These are phyloP conservation scores for Salix suchowensis DNA, from an alignment of 345 rosid species.

Conservation along the genomic window DNA sequence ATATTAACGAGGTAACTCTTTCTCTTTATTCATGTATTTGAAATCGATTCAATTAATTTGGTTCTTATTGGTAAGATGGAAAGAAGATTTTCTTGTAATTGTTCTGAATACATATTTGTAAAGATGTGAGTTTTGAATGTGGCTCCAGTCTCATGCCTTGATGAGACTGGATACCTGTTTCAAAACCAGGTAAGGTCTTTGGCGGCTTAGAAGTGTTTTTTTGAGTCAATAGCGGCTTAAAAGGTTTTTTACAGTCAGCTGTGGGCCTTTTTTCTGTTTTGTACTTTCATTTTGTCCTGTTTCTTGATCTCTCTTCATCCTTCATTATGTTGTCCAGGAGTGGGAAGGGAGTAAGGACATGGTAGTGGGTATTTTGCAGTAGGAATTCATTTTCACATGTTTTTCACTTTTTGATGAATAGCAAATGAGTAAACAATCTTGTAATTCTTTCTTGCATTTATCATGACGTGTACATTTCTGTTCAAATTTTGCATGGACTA, in stretches of 20 bases:
- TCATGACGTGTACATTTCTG: too few species aligned
- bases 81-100: not conserved
- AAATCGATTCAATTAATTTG: not conserved
- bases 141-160: not conserved
- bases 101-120: not conserved
- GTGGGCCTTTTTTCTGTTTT: not conserved
- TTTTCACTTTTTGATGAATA: too few species aligned
- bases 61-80: not conserved
- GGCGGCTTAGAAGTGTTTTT: too few species aligned
- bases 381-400: too few species aligned
- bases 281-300: not conserved
- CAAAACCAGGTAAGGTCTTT: too few species aligned
- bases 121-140: not conserved
- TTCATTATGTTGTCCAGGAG: too few species aligned
- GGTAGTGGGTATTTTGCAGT: too few species aligned
- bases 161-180: not conserved
- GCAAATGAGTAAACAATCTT: too few species aligned
- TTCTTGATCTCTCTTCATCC: too few species aligned
- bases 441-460: too few species aligned
- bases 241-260: not conserved
- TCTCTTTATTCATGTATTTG: conserved; percentile 10
- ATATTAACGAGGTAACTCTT: conserved; percentile 51
- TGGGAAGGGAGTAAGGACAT: too few species aligned
- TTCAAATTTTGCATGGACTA: not conserved
- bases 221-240: not conserved